Base-by-base conservation (phyloP, 2,329 filamentous ascomycete species). In the Talaromyces pinophilus region DNA sequence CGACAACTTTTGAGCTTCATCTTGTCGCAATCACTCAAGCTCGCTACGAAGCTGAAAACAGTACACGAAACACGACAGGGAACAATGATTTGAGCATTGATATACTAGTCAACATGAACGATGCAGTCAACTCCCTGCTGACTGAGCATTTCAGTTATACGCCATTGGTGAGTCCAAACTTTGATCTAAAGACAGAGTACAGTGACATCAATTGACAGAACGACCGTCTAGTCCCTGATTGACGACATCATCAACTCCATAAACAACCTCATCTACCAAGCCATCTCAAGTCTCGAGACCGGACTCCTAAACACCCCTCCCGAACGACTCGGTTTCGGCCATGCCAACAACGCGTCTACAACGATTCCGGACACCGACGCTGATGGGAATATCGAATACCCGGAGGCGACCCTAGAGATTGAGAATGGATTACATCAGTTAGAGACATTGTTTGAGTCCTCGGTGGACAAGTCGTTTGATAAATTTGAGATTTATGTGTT, bases 191-290 rank as follows among this genome's bases (percentile, higher is more conserved):
- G 10, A n/a, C 11, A 40, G 25, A 17, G 52, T 15, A 60, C 25
- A 55, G 5, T 67, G 38, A 64, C 22, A 66, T 66, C 64, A 57
- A 50, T n/a, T 60, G 19, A 67, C 63, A n/a, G 13, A 28, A 38
- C n/a, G 25, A 22, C 13, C 50, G 11, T 30, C 30, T 73, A 97
- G 93, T 91, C 91, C 68, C 87, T 99, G 50, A 90, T 99, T 75
- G 95, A 99, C 86, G 94, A 98, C 81, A 93, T 98, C 72, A 97
- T 98, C 82, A 97, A 98, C 83, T 91, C 90, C 64, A 88, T 97
- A 78, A 99, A 98, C 82, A 92, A 94, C 74, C 87, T 97, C 73
- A 90, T 95, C 74, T 95, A 96, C 80, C 90, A 90, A 77, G 93
- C 92, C 63, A 89, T 97, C 73, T 92, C 92, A 73, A 92, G 91